Conservation (phyloP, 345 rosid species). For the Anacardium occidentale region DNA sequence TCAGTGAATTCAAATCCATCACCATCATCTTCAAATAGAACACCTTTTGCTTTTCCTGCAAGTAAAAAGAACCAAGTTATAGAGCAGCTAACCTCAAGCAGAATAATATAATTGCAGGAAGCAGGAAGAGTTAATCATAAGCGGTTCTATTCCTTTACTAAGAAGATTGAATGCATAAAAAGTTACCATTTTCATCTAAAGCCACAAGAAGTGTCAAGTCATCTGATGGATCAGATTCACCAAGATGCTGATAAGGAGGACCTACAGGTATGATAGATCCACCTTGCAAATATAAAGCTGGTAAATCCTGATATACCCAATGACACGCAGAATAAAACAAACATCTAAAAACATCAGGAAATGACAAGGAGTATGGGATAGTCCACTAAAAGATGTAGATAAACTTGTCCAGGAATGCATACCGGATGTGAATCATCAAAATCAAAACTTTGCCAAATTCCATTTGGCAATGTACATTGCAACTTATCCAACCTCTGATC, state of each 20-base stretch:
- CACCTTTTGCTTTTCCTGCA: conserved; percentile 72
- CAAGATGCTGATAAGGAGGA: conserved; percentile 67
- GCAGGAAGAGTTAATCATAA: background rate
- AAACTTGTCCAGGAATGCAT: conserved; percentile 21
- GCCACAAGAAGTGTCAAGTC: conserved; percentile 78
- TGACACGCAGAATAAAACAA: conserved; percentile 11
- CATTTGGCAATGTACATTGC: conserved; percentile 55
- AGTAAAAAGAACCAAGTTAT: conserved; percentile 11
- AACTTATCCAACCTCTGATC: conserved; percentile 46
- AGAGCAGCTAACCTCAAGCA: background rate
- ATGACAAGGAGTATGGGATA: background rate
- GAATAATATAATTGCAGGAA: background rate
- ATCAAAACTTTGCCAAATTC: conserved; percentile 80
- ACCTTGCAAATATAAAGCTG: conserved; percentile 76
- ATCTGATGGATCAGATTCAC: conserved; percentile 58
- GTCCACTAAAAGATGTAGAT: conserved; percentile 3
- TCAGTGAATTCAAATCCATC: conserved; percentile 78
- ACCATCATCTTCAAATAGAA: conserved; percentile 82
- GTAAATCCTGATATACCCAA: conserved; percentile 65
- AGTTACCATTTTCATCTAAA: conserved; percentile 78
- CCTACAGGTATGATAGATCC: conserved; percentile 77
- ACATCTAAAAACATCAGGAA: conserved; percentile 6
- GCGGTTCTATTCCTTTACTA: background rate
- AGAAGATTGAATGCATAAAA: conserved; percentile 14
- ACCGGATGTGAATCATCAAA: conserved; percentile 88